Evolutionary conservation across 1,139 yeast species (phyloP), one percentile per base, ranked within the genome.

Genomic region (Lodderomyces theae): DNA sequence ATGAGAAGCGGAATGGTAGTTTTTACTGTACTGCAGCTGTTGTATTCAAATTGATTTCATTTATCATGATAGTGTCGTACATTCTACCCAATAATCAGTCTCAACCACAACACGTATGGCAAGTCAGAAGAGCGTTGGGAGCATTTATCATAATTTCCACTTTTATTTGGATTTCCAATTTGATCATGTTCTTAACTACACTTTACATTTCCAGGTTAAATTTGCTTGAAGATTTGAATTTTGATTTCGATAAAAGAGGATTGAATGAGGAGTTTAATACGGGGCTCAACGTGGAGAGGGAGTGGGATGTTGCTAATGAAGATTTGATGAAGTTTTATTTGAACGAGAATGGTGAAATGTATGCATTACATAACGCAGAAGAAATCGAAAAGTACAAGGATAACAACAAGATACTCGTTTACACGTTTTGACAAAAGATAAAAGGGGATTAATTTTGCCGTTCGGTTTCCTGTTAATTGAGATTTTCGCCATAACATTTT

Each of bases 1-100:
- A 67, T 42, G 76, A 70, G 43, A 60, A 54, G 44, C 49, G 74
- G 43, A 69, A 69, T 45, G 76, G 77, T 2, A 65, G 71, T 36
- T 69, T 71, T 44, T 71, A 70, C 47, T 68, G 74, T 40, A 48
- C 67, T 11, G 55, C 61, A 0, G 69, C 73, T 2, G 53, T 63
- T 43, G 51, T 46, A 26, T 48, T 39, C 42, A 51, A 51, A 30
- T 41, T 48, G 7, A 45, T 49, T 12, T 42, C 53, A 28, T 51
- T 49, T 31, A 39, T 48, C 6, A 38, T 51, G 19, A 40, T 49
- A 9, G 39, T 47, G 7, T 40, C 49, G 2, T 30, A 35, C 11
- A 38, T 51, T 4, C 47, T 50, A 15, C 54, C 54, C 3, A 39
- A 38, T 16, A 12, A 38, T 4, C 21, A 51, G 31, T 63, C 69